These are phyloP conservation scores for Leishmania gerbilli DNA, from an alignment of 208 protist species.

Conservation along the genomic window DNA sequence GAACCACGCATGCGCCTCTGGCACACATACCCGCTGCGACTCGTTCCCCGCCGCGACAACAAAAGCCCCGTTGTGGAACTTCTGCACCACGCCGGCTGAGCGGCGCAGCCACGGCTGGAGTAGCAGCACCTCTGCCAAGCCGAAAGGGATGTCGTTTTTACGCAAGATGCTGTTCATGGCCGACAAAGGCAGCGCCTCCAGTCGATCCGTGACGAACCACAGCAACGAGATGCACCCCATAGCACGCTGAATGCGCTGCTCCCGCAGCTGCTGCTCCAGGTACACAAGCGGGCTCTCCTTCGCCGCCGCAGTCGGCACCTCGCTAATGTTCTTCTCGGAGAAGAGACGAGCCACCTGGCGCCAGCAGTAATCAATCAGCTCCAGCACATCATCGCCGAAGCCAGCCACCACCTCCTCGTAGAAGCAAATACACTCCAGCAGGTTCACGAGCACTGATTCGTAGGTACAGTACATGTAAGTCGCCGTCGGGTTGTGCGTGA, in stretches of 20 bases:
- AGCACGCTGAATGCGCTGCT: constrained; percentile 53
- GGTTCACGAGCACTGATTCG: constrained; percentile 85
- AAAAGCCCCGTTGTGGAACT: constrained; percentile 76
- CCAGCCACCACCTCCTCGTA: constrained; percentile 80
- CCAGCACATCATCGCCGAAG: constrained; percentile 84
- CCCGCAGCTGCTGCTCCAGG: constrained; percentile 48
- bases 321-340: constrained; percentile 47
- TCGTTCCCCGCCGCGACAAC: constrained; percentile 55
- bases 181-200: constrained; percentile 71
- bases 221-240: constrained; percentile 86
- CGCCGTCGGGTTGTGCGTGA: constrained; percentile 67
- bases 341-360: constrained; percentile 81
- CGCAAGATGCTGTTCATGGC: constrained; percentile 72
- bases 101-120: constrained; percentile 86
- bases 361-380: constrained; percentile 92
- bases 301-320: background rate
- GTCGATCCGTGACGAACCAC: constrained; percentile 89
- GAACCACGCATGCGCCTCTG: constrained; percentile 91
- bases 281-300: constrained; percentile 21
- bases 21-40: constrained; percentile 71
- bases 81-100: constrained; percentile 36
- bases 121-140: constrained; percentile 76
- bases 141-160: constrained; percentile 88
- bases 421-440: constrained; percentile 89
- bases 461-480: constrained; percentile 87